Percentiles rank a stretch among this genome's conserved stretches.
Conservation (phyloP, 2,329 filamentous ascomycete genomes). For the Penicillium capsulatum region DNA sequence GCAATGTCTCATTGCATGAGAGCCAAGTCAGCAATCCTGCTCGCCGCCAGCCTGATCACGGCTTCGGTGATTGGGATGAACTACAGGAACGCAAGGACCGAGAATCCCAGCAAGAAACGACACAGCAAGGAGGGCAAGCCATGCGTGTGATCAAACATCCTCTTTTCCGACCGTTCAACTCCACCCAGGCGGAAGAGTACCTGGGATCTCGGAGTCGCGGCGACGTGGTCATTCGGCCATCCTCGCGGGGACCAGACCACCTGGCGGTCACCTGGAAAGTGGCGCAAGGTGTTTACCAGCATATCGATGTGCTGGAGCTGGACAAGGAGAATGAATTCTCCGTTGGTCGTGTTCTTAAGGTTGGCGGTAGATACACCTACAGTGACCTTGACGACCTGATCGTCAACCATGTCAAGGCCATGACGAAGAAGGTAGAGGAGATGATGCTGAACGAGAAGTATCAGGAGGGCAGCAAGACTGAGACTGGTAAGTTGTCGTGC, state of each 20-base stretch:
- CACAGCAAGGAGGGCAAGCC: constrained; percentile 75
- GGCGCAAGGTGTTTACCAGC: constrained; percentile 90
- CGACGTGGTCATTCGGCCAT: constrained; percentile 91
- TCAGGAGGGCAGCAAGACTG: constrained; percentile 71
- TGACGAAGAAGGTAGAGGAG: constrained; percentile 96
- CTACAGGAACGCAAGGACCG: constrained; percentile 74
- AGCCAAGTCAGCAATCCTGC: constrained; percentile 71
- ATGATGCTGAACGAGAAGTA: constrained; percentile 94
- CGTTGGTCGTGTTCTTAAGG: constrained; percentile 77
- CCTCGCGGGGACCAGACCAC: constrained; percentile 92
- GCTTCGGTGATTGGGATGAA: constrained; percentile 82
- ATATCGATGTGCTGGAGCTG: constrained; percentile 93
- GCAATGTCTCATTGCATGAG: constrained; percentile 79
- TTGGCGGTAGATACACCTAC: constrained; percentile 86
- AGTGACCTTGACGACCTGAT: constrained; percentile 96
- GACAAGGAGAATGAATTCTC: constrained; percentile 97
- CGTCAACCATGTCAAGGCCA: constrained; percentile 93
- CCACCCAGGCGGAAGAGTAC: constrained; percentile 87
- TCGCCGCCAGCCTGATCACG: constrained; percentile 64
- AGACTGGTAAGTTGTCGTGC: constrained; percentile 87
- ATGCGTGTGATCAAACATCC: constrained; percentile 97
- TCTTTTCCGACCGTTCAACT: constrained; percentile 89
- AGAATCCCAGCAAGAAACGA: constrained; percentile 79
- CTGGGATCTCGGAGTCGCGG: constrained; percentile 79
- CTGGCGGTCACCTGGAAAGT: constrained; percentile 98